Evolutionary conservation across 2,329 filamentous ascomycete genomes (phyloP), one percentile per base, ranked within the genome.

Genomic region (Xylaria sp.): DNA sequence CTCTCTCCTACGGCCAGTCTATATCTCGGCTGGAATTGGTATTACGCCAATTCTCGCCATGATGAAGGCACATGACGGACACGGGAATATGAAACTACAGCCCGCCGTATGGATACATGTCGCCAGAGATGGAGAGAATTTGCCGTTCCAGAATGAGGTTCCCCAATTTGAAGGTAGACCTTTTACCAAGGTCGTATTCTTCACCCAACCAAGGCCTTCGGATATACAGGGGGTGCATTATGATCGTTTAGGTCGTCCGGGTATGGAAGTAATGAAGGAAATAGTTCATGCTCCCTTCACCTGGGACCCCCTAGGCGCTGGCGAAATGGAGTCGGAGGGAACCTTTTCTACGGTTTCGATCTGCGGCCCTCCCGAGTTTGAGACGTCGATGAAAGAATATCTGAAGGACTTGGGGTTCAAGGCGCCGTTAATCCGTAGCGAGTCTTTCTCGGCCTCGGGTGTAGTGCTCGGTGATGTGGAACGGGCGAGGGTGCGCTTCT

Each of bases 21-120:
- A 75, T 23, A 48, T 76, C 30, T 73, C 74, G 9, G 73, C 74
- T 0, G 73, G 73, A 10, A 73, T 76, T 25, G 74, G 74, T 20
- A 69, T 76, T 36, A 76, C 73, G 12, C 73, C 74, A 15, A 61
- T 74, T 45, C 67, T 74, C 12, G 66, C 73, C 45, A 75, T 75
- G 74, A 69, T 74, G 67, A 72, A 73, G 56, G 71, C 69, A 9
- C 73, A 76, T 56, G 69, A 67, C n/a, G 43, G 25, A 12, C 73
- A 75, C 56, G 63, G 70, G 10, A 72, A 69, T 25, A 59, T 70
- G 60, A 43, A 53, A 13, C 20, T n/a, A 1, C 48, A 60, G 15
- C 70, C 72, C 2, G 70, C 70, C 4, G 36, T 74, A 25, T 74
- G 72, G 73, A 69, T 75, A 43, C 72, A 75, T 48, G 73, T 74